Evolutionary conservation across 768 basidiomycete genomes (phyloP).

Genomic region (Dendrothele bispora): DNA sequence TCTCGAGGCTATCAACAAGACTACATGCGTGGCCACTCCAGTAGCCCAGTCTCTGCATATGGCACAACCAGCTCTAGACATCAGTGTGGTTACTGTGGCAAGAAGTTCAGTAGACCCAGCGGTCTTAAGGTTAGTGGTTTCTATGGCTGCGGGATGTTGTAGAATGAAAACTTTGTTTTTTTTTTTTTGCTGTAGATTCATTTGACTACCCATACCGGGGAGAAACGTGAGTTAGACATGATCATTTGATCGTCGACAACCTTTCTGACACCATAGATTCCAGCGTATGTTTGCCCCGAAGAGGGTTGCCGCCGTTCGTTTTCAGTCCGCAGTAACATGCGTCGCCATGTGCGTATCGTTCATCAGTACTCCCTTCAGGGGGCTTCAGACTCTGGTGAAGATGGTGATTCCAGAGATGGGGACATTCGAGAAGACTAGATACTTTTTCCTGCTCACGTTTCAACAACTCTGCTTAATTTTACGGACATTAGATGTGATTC

Average conservation of each 20-base stretch:
- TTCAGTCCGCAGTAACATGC: slow-evolving; percentile 71
- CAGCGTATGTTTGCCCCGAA: slow-evolving; percentile 62
- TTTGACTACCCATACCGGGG: slow-evolving; percentile 60
- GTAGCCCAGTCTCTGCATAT: neutral
- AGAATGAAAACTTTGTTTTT: neutral
- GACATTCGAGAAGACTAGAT: neutral
- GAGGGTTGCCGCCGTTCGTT: slow-evolving; percentile 66
- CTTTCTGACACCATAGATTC: slow-evolving; percentile 13
- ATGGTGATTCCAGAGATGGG: slow-evolving; percentile 5
- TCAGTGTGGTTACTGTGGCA: slow-evolving; percentile 55
- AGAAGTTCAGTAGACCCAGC: slow-evolving; percentile 59
- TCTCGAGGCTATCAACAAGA: neutral
- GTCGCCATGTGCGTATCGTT: slow-evolving; percentile 61
- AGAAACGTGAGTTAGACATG: slow-evolving; percentile 48
- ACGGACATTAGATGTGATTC: too few relatives aligned
- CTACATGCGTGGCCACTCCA: neutral
- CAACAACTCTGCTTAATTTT: too few relatives aligned
- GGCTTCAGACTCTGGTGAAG: slow-evolving; percentile 11
- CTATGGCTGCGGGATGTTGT: slow-evolving; percentile 1
- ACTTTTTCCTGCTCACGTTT: too few relatives aligned
- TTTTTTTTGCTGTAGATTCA: slow-evolving; percentile 53
- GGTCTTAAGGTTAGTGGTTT: slow-evolving; percentile 47
- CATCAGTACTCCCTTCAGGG: slow-evolving; percentile 20
- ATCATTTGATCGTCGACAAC: slow-evolving; percentile 10
- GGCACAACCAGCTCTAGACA: slow-evolving; percentile 35